These are phyloP conservation scores for Lactifluus hygrophoroides DNA, from an alignment of 768 basidiomycete genomes.

Conservation along the genomic window DNA sequence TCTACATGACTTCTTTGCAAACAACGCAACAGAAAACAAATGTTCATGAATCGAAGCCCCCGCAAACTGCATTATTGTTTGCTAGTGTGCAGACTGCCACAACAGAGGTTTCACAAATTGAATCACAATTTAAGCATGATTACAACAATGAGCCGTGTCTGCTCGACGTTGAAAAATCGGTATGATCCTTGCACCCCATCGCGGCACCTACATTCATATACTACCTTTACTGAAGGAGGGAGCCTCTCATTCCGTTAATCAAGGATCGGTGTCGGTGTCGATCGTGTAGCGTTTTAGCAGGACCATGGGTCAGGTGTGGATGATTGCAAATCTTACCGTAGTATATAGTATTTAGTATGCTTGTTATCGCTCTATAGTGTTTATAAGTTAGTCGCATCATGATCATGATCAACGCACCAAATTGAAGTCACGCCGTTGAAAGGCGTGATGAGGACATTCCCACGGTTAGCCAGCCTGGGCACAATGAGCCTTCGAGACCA, in stretches of 20 bases:
- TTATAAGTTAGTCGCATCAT: neutral
- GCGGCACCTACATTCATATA: neutral
- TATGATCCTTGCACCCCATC: neutral
- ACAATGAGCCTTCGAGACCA: constrained; percentile 13
- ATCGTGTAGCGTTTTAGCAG: neutral
- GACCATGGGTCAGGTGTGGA: neutral
- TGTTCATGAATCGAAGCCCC: neutral
- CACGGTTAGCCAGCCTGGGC: neutral
- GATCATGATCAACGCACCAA: neutral
- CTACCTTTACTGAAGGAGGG: neutral
- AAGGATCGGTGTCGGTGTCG: neutral
- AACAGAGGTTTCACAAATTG: too few relatives aligned
- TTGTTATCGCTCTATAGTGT: neutral
- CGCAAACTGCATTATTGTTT: too few relatives aligned
- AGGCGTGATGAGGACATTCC: neutral
- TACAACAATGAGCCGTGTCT: neutral
- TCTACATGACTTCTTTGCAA: neutral
- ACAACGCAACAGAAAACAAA: neutral
- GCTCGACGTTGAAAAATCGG: neutral
- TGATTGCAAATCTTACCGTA: neutral
- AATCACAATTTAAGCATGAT: neutral
- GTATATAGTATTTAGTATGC: neutral
- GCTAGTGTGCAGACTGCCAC: too few relatives aligned
- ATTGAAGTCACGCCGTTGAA: too few relatives aligned
- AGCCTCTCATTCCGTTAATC: neutral